Evolutionary conservation across 73 alveolate genomes (phyloP), one percentile per base, ranked within the genome.

Genomic region (Paramecium biaurelia): DNA sequence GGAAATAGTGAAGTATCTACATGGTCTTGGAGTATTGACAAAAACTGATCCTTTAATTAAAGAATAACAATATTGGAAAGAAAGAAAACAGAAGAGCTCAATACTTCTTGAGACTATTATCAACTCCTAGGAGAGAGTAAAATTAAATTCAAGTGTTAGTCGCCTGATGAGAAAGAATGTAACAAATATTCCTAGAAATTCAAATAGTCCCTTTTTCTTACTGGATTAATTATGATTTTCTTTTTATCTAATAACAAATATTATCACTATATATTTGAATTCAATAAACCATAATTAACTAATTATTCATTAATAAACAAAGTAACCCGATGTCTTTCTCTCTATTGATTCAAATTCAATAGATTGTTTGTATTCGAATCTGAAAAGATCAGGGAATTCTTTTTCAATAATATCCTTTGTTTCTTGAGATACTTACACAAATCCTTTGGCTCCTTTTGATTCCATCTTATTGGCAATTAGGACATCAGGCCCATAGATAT

Each of bases 391-490:
- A 18, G 94, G 93, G 35, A 32, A 76, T 10, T 56, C 79, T 20
- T 38, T 42, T 89, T 92, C 94, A 57, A 92, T 92, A 59, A 92
- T 76, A 57, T 92, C 74, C 56, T 92, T 92, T 2, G 95, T 92
- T 11, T 53, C 84, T 45, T 92, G 42, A 0, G 94, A 85, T 28
- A 92, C 89, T 20, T 85, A 41, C 5, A 92, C 92, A 70, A 85
- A 70, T 68, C 95, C 96, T 82, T 92, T 59, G 63, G 67, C 72
- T 38, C 96, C 96, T 24, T 93, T 92, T 23, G 95, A 89, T 92
- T 93, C 96, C 96, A 93, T 93, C 63, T 92, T 93, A 79, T 93
- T 93, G 4, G 96, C 96, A 15, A 93, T 92, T 7, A 76, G n/a
- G 0, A 92, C 95, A 92, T 93, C 96, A 30, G 92, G 72, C 0